Evolutionary conservation across 169 alveolate species (phyloP).

Genomic region (Eimeria sp.): DNA sequence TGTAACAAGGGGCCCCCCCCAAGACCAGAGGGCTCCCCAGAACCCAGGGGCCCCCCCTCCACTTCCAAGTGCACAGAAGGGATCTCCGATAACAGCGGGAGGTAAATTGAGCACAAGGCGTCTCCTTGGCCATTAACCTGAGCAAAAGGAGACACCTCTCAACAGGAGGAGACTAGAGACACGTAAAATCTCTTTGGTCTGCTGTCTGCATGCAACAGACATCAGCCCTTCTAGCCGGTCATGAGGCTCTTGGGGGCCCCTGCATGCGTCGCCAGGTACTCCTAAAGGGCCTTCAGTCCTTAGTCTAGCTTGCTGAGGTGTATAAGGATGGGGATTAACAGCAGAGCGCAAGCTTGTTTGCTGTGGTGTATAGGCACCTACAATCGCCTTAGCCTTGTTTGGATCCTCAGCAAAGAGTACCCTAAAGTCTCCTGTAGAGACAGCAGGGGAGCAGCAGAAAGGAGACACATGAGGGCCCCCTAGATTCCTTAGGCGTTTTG

Average conservation of each 20-base stretch:
- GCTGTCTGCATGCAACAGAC: no score
- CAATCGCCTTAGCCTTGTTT: constrained; percentile 36
- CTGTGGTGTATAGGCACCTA: background rate
- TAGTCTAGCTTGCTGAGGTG: no score
- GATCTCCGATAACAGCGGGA: constrained; percentile 40
- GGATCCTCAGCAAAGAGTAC: constrained; percentile 55
- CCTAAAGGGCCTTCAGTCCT: background rate
- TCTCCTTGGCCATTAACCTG: constrained; percentile 36
- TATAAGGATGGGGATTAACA: no score
- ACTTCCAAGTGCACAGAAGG: constrained; percentile 28
- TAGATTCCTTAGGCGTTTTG: background rate
- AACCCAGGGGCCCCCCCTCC: constrained; percentile 22
- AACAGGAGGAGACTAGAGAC: no score
- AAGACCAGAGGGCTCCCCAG: background rate
- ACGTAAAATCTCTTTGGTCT: no score
- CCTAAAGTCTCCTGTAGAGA: constrained; percentile 10
- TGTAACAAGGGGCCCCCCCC: background rate
- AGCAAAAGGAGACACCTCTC: background rate
- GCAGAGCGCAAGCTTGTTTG: background rate
- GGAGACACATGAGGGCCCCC: background rate
- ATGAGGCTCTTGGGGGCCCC: background rate
- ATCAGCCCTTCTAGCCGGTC: no score
- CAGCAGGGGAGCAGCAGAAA: no score
- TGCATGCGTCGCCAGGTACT: background rate
- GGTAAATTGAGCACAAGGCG: constrained; percentile 24